Conservation (phyloP, 2,329 filamentous ascomycete species). For the Gaeumannomyces tritici region DNA sequence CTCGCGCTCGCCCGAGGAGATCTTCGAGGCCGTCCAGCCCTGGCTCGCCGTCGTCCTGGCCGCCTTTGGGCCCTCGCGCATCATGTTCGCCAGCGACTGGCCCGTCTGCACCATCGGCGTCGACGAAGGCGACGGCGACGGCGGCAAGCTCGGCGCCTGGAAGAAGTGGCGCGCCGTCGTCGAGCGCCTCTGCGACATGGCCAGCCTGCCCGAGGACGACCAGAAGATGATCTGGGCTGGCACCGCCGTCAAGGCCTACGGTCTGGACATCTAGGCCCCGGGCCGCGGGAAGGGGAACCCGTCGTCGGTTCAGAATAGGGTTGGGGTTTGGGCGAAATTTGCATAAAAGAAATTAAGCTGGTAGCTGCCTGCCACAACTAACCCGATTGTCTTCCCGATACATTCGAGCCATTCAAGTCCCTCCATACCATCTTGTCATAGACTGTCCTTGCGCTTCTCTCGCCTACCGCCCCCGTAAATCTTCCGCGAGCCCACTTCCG, state of each 20-base stretch:
- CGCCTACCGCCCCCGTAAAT: no score
- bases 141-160: slow-evolving; percentile 46
- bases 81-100: slow-evolving; percentile 94
- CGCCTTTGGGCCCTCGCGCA: slow-evolving; percentile 58
- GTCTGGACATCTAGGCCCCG: slow-evolving; percentile 21
- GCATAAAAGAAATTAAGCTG: not conserved
- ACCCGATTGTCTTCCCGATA: not conserved
- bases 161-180: slow-evolving; percentile 65
- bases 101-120: slow-evolving; percentile 71
- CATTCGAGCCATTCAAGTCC: not conserved
- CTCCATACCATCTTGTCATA: no score
- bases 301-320: not conserved
- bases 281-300: not conserved
- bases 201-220: slow-evolving; percentile 48
- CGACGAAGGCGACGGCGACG: slow-evolving; percentile 14
- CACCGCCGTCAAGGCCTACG: slow-evolving; percentile 65
- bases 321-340: not conserved
- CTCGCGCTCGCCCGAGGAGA: slow-evolving; percentile 37
- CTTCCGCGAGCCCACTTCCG: no score
- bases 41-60: slow-evolving; percentile 67
- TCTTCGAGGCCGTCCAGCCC: slow-evolving; percentile 54
- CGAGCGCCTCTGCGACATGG: slow-evolving; percentile 55
- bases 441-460: no score
- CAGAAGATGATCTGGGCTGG: slow-evolving; percentile 61
- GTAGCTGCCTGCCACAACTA: not conserved